Evolutionary conservation across 306 rosid species (phyloP).

Genomic region (Argentina anserina): DNA sequence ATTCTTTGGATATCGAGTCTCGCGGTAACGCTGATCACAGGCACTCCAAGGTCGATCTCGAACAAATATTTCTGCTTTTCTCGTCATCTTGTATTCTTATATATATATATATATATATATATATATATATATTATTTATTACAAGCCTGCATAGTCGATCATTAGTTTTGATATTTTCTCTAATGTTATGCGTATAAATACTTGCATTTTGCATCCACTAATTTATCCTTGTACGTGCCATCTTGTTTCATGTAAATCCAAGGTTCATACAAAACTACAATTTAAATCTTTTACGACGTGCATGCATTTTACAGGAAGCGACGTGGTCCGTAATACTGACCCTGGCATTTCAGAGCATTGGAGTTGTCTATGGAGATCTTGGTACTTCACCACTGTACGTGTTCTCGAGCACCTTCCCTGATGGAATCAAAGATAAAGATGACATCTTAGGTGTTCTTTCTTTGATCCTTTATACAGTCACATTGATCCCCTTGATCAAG

Average conservation of each 20-base stretch:
- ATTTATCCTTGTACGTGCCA: background rate
- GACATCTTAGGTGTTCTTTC: conserved; percentile 28
- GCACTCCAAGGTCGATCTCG: background rate
- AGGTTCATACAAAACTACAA: background rate
- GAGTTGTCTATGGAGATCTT: conserved; percentile 30
- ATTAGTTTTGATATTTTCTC: background rate
- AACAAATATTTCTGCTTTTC: background rate
- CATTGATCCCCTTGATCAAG: conserved; percentile 27
- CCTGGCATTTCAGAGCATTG: conserved; percentile 31
- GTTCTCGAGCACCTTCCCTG: conserved; percentile 19
- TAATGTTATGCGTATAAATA: background rate
- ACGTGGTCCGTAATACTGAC: conserved; percentile 19
- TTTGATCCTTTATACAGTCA: conserved; percentile 25
- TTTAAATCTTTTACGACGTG: background rate
- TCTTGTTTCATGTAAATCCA: background rate
- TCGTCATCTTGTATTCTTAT: no score
- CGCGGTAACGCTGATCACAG: background rate
- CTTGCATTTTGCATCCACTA: no score
- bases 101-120: no score
- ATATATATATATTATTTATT: no score
- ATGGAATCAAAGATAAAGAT: conserved; percentile 20
- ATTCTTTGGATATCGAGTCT: background rate
- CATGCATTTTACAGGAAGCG: background rate
- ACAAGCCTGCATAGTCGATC: background rate
- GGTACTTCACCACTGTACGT: conserved; percentile 36